Base-by-base conservation (phyloP, 495 filamentous ascomycete species). In the Umbilicaria muhlenbergii region DNA sequence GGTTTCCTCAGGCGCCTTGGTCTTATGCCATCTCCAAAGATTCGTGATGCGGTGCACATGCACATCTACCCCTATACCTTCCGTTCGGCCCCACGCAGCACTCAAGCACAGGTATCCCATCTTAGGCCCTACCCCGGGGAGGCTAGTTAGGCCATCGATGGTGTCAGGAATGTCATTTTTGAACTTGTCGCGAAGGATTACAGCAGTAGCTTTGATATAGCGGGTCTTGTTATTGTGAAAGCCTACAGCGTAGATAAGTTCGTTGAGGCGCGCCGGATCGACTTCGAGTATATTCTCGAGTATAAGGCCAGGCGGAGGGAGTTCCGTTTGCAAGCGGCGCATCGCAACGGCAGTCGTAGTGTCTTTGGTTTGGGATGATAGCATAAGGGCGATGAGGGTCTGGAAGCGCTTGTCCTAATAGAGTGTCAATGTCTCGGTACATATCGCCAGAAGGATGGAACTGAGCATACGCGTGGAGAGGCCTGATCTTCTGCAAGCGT, bases 141-240 rank as follows among this genome's bases (percentile, higher is more conserved):
- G 73, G 6, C 75, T 70, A 55, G 79, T 78, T 14, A 98, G 67
- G 0, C 79, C 87, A 39, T 78, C 76, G 15, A 88, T 71, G 0
- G 86, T 84, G 40, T 78, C 67, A 0, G 91, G 92, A 48, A 98
- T 94, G 59, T 96, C 91, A 28, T 75, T 74, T 38, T 58, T 56
- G 53, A 73, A 80, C 18, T 75, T 44, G 44, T 92, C 81, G 10
- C 73, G 67, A 2, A 94, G 67, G 34, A 94, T 80, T 7, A 67
- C 53, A 6, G 87, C 89, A 0, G 81, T 64, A 16, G 76, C 65
- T 55, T 93, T 86, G 57, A 98, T 83, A 62, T 91, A 91, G 39
- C 71, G 80, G 28, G 92, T 92, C 62, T 95, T 94, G 62, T 86
- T 92, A 54, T 94, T 94, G 62, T 95, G 89, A 57, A 96, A 96